Evolutionary conservation across 129 eudicot species (phyloP), one percentile per base, ranked within the genome.

Genomic region (Flaveria brownii): DNA sequence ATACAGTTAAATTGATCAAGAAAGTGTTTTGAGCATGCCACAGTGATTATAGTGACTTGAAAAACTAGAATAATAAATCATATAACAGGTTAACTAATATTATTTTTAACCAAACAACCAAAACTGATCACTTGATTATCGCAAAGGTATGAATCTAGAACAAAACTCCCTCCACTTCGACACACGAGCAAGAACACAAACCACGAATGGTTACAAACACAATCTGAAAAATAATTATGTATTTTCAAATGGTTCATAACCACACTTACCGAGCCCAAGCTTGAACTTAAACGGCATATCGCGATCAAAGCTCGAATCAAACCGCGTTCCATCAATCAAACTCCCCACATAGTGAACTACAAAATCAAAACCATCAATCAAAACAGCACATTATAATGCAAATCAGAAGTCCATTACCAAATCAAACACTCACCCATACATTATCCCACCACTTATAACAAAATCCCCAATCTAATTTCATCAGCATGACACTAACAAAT

Each of bases 331-430:
- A 65, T 80, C 75, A 1, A 80, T 70, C 56, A 80, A 73, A 73
- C 75, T 80, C 66, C 83, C 83, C 17, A 80, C 79, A 73, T 80
- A 80, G 41, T 80, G 83, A 73, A 80, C 83, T 80, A 78, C 60
- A 65, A 55, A 54, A 46, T 25, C n/a, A 16, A 66, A 1, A 56
- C 0, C 61, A 68, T 14, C 28, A 45, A 22, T 39, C 17, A 1
- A 4, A 30, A 62, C 56, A 41, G 60, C 12, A 51, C 39, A 79
- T 63, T 23, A 63, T 15, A 11, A 22, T 71, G 14, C 25, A 41
- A 69, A 33, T 33, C 39, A 33, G 39, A 33, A 33, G 6, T 33
- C 39, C 39, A 33, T 33, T 33, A 4, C 39, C 5, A 33, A 66
- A 67, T 43, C 47, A 43, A 52, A 41, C 56, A 67, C 2, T 20